Base-by-base conservation (phyloP, 306 rosid species). In the Begonia masoniana region DNA sequence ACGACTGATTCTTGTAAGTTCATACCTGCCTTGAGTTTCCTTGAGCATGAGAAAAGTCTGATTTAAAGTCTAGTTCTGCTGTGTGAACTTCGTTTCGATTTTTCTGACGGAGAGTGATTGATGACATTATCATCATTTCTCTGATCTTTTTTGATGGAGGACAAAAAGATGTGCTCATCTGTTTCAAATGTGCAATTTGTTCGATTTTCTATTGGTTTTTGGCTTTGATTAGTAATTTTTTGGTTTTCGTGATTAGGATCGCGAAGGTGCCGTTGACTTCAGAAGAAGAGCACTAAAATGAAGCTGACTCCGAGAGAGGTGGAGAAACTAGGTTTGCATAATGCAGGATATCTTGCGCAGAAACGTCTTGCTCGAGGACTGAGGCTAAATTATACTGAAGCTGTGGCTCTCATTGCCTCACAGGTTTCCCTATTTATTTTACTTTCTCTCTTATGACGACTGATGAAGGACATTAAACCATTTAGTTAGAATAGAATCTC, bases 291-390 rank as follows among this genome's bases (percentile, higher is more conserved):
- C 57, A 17, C 51, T 59, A 51, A 13, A 57, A 91, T 91, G 94
- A 91, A 77, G 55, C 65, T 91, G 64, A 55, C 67, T 58, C 96
- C 87, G 0, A 77, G 83, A 68, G 97, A 91, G 70, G 62, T 74
- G 17, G 97, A 85, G 39, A 85, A 91, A 64, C 68, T 85, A 51
- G 52, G 35, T 17, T 70, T 91, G 2, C 87, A 86, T 58, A 77
- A 68, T 74, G 96, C 94, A 46, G 97, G 97, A 6, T 91, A 15
- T 62, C 80, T 91, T 15, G 94, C 97, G 0, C 97, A 85, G 81
- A 91, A 91, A 69, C 95, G 97, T 50, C 96, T 85, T 56, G 96
- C 97, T 71, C 96, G 99, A 58, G 86, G 99, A 45, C 72, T 86
- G 69, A 75, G 72, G 64, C 84, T 91, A 56, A 91, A 86, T 67